A percentile compares a stretch with the other conserved stretches of the same genome.
These are phyloP conservation scores for Medicago lupulina DNA, from an alignment of 306 rosid species.

Conservation along the genomic window DNA sequence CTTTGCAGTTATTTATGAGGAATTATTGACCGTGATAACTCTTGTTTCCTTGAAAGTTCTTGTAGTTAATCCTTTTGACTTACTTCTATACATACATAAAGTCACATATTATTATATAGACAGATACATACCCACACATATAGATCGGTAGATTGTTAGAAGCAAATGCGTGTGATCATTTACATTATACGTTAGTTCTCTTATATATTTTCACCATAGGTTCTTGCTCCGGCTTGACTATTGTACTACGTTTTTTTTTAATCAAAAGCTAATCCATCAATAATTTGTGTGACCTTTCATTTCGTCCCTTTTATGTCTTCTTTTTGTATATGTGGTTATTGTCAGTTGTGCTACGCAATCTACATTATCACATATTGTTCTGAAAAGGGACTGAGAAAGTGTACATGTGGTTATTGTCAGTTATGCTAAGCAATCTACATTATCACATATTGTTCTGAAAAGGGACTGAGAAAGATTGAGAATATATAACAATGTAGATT, in stretches of 20 bases:
- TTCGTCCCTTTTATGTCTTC: conserved; percentile 12
- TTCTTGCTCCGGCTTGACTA: conserved; percentile 32
- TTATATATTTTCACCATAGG: not conserved
- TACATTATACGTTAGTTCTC: not conserved
- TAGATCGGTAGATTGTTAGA: not conserved
- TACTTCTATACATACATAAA: conserved; percentile 8
- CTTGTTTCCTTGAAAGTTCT: conserved; percentile 11
- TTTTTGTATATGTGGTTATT: conserved; percentile 16
- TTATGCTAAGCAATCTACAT: not conserved
- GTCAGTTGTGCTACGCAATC: conserved; percentile 1
- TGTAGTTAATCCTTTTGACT: conserved; percentile 16
- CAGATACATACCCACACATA: not conserved
- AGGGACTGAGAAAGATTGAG: conserved; percentile 19
- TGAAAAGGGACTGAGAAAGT: conserved; percentile 19
- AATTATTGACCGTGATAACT: not conserved
- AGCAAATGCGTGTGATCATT: not conserved
- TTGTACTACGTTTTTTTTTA: not conserved
- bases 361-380: not conserved
- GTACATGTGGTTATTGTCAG: conserved; percentile 2
- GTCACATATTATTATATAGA: not conserved
- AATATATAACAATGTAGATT: not conserved
- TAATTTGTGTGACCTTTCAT: conserved; percentile 32
- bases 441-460: not conserved
- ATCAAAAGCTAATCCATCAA: conserved; percentile 12
- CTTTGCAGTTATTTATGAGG: conserved; percentile 6